A percentile compares a stretch with the other conserved stretches of the same genome.
These are phyloP conservation scores for Entonaema liquescens DNA, from an alignment of 495 filamentous ascomycete species.

Conservation along the genomic window DNA sequence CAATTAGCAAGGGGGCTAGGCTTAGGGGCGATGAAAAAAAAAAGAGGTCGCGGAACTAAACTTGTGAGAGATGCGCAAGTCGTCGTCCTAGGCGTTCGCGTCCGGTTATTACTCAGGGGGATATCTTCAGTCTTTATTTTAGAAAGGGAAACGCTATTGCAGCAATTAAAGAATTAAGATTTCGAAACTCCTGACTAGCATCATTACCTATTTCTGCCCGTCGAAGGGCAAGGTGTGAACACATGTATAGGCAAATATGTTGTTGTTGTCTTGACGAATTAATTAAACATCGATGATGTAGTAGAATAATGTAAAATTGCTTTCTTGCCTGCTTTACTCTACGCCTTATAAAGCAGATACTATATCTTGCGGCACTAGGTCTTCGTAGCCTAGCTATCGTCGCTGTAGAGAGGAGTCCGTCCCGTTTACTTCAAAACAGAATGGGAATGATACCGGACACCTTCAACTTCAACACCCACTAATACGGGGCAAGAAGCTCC, in stretches of 20 bases:
- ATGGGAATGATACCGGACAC: slow-evolving; percentile 4
- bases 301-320: slow-evolving; percentile 31
- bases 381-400: not conserved
- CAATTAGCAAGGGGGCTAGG: not conserved
- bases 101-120: slow-evolving; percentile 1
- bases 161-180: slow-evolving; percentile 1
- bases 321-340: slow-evolving; percentile 24
- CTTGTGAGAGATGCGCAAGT: slow-evolving; percentile 2
- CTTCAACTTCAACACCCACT: slow-evolving; percentile 1
- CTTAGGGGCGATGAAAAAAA: not conserved
- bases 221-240: not conserved
- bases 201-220: not conserved
- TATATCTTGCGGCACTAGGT: slow-evolving; percentile 30
- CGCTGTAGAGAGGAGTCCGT: slow-evolving; percentile 7
- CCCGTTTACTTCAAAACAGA: slow-evolving; percentile 1
- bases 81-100: not conserved
- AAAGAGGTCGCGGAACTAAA: not conserved
- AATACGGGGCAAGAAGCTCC: slow-evolving; percentile 12
- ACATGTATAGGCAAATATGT: not conserved
- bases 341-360: slow-evolving; percentile 42
- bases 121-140: not conserved
- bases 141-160: slow-evolving; percentile 2
- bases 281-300: not conserved
- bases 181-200: not conserved
- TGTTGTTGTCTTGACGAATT: not conserved